phyloP scores from a whole-genome alignment of 108 stramenopile species.

The Bacterosira constricta region DNA sequence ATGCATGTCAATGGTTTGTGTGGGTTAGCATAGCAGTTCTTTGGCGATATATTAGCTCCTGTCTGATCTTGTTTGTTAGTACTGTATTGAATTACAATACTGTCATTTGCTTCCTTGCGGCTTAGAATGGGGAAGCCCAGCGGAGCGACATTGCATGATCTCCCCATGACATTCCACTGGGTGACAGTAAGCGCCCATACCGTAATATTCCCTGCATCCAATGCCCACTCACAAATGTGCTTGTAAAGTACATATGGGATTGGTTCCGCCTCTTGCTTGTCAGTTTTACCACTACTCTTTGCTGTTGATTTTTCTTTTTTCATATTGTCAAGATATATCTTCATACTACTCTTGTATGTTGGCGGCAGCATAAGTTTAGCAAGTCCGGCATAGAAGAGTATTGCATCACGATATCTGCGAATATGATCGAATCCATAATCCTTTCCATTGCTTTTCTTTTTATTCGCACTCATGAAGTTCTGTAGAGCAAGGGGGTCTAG shows the following conservation, averaged over 20 bases:
- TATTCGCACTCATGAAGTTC: constrained; percentile 10
- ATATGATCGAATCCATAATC: constrained; percentile 15
- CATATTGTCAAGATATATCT: constrained; percentile 11
- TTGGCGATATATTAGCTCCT: constrained; percentile 32
- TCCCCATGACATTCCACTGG: constrained; percentile 48
- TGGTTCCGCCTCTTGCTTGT: constrained; percentile 39
- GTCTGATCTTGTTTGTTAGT: constrained; percentile 30
- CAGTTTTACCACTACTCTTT: constrained; percentile 23
- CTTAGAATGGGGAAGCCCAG: constrained; percentile 30
- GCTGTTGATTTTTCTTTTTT: constrained; percentile 8
- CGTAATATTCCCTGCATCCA: constrained; percentile 3
- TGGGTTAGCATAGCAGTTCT: constrained; percentile 49
- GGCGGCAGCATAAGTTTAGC: constrained; percentile 5
- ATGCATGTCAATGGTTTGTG: neutral
- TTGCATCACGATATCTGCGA: constrained; percentile 42
- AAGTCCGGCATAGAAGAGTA: constrained; percentile 17
- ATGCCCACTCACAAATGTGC: constrained; percentile 17
- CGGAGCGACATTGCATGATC: constrained; percentile 19
- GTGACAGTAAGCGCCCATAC: constrained; percentile 24
- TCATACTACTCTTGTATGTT: constrained; percentile 18
- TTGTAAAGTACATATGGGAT: constrained; percentile 21
- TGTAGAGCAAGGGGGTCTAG: neutral
- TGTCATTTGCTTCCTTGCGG: constrained; percentile 7
- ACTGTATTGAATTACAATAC: constrained; percentile 20
- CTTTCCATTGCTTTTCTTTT: constrained; percentile 23